These are phyloP conservation scores for Cucurbita argyrosperma DNA, from an alignment of 306 rosid species.

Conservation along the genomic window DNA sequence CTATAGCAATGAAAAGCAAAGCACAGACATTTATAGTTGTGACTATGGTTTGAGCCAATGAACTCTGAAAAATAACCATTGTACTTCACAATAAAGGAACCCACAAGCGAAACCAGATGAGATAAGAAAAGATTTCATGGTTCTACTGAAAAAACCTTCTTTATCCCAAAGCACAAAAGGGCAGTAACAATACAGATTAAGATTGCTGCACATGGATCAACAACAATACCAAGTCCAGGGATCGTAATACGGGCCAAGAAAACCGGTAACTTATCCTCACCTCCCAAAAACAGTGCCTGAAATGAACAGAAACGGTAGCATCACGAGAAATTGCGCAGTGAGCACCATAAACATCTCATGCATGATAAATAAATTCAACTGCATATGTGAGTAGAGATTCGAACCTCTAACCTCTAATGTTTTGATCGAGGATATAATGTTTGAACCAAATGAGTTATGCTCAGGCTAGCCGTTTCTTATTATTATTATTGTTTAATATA, in stretches of 20 bases:
- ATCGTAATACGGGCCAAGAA: slow-evolving; percentile 52
- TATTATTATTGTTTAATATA: not conserved
- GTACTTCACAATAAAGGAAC: slow-evolving; percentile 2
- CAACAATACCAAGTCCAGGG: slow-evolving; percentile 55
- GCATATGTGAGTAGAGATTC: not conserved
- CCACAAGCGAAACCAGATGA: not conserved
- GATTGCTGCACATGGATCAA: slow-evolving; percentile 86
- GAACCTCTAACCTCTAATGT: not conserved
- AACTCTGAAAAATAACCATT: slow-evolving; percentile 43
- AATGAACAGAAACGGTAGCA: not conserved
- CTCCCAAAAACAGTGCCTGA: slow-evolving; percentile 80
- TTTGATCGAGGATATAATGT: not conserved
- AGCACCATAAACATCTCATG: not conserved
- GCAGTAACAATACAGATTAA: slow-evolving; percentile 58
- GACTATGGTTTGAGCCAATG: slow-evolving; percentile 54
- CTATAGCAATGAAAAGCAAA: slow-evolving; percentile 55
- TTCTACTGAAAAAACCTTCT: slow-evolving; percentile 44
- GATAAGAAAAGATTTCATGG: not conserved
- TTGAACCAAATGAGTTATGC: not conserved
- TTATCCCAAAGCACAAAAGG: slow-evolving; percentile 70
- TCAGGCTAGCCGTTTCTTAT: not conserved
- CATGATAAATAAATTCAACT: not conserved
- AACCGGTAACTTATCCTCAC: slow-evolving; percentile 47
- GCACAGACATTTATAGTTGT: slow-evolving; percentile 69
- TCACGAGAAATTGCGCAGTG: not conserved